A percentile compares a stretch with the other conserved stretches of the same genome.
Evolutionary conservation across 345 rosid species (phyloP).

Genomic region (Arabidopsis arenosa): DNA sequence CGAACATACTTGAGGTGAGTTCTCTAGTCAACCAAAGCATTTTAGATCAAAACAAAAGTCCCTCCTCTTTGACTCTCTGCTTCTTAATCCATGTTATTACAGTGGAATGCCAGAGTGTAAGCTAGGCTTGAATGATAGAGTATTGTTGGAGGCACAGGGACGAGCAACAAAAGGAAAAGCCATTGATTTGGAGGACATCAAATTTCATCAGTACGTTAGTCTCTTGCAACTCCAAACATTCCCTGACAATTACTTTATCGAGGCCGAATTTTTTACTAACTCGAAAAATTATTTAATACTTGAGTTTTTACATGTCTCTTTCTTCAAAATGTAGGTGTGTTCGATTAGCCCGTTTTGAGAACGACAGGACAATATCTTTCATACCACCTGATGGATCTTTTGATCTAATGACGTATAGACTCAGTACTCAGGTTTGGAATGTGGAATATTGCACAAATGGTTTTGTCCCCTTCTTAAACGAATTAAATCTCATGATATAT

Average conservation of each 20-base stretch:
- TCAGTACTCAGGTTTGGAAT: slow-evolving; percentile 68
- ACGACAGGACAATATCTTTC: slow-evolving; percentile 77
- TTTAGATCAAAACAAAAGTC: slow-evolving; percentile 2
- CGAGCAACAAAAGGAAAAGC: slow-evolving; percentile 78
- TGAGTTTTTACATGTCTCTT: not conserved
- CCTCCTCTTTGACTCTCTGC: slow-evolving; percentile 25
- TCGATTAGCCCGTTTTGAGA: slow-evolving; percentile 81
- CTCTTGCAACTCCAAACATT: slow-evolving; percentile 19
- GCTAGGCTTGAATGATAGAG: slow-evolving; percentile 81
- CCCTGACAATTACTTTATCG: not conserved
- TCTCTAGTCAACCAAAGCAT: slow-evolving; percentile 6
- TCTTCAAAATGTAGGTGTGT: slow-evolving; percentile 60
- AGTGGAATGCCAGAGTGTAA: slow-evolving; percentile 94
- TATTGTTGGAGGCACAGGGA: slow-evolving; percentile 81
- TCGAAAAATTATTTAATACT: slow-evolving; percentile 1
- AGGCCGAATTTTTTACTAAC: not conserved
- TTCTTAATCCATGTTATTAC: slow-evolving; percentile 16
- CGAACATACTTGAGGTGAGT: slow-evolving; percentile 86
- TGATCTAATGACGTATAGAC: slow-evolving; percentile 82
- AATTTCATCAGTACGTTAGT: slow-evolving; percentile 75
- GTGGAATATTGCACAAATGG: slow-evolving; percentile 3
- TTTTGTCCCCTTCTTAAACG: slow-evolving; percentile 1
- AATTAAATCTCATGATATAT: not conserved
- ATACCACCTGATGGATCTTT: slow-evolving; percentile 83
- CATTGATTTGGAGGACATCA: slow-evolving; percentile 82